Conservation (phyloP, 495 filamentous ascomycete genomes). For the Aspergillus coremiiformis region DNA sequence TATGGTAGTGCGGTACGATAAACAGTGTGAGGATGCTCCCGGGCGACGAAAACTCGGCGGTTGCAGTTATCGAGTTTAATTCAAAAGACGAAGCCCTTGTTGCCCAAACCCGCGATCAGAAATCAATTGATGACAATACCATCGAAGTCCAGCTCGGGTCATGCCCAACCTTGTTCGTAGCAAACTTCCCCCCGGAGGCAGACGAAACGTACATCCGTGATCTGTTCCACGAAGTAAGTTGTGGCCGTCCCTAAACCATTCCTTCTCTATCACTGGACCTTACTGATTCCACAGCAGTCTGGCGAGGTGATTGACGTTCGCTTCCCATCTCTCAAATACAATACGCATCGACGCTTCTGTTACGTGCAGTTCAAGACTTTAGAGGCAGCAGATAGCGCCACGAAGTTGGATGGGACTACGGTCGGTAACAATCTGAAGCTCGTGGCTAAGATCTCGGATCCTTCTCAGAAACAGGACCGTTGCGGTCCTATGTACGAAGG, state of each 20-base stretch:
- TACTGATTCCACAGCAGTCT: constrained; percentile 39
- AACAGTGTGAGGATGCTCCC: constrained; percentile 61
- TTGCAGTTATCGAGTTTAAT: constrained; percentile 80
- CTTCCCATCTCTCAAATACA: constrained; percentile 83
- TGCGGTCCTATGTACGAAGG: constrained; percentile 75
- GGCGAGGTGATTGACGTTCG: constrained; percentile 81
- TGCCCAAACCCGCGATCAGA: constrained; percentile 73
- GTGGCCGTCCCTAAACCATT: neutral
- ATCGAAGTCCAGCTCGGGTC: constrained; percentile 68
- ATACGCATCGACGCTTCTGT: constrained; percentile 84
- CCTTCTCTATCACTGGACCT: neutral
- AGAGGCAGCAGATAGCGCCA: constrained; percentile 57
- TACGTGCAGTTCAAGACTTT: constrained; percentile 78
- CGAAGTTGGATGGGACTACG: constrained; percentile 58
- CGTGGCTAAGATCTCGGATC: constrained; percentile 75
- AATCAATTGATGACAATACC: constrained; percentile 58
- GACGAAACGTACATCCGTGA: constrained; percentile 73
- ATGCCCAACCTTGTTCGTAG: constrained; percentile 75
- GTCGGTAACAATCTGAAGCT: constrained; percentile 60
- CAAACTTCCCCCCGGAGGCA: constrained; percentile 81
- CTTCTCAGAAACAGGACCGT: constrained; percentile 66
- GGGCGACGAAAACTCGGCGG: constrained; percentile 49
- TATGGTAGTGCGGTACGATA: constrained; percentile 60
- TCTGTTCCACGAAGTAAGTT: constrained; percentile 58
- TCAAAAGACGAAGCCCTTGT: constrained; percentile 68